Base-by-base conservation (phyloP, 257 asterid species). In the Capsicum chinense region DNA sequence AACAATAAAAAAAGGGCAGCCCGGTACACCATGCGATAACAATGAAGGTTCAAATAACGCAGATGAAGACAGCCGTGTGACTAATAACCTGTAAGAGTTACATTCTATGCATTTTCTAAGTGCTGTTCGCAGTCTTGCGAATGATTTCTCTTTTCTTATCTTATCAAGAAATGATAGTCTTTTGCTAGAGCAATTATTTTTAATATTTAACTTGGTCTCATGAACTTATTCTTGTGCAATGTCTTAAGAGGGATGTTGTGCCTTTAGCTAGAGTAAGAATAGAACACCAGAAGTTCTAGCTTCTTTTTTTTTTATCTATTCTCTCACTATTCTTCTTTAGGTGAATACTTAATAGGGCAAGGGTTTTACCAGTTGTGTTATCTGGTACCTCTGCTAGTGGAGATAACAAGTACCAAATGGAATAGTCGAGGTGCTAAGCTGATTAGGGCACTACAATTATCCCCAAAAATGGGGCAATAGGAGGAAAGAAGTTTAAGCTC, bases 61-160 rank as follows among this genome's bases (percentile, higher is more conserved):
- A 42, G 15, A 39, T 69, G 14, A 69, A 69, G 2, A 39, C 14
- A 69, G 1, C 14, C 8, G 5, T 37, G 79, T 2, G 26, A 2
- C 56, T 1, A 42, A 15, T 69, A 69, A 0, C 33, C 33, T 39
- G 21, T 6, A 8, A 69, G 13, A 21, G 69, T 66, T 33, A 14
- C 74, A 66, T 66, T 66, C 74, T 35, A 66, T 66, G 74, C 42
- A 67, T 67, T 67, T 67, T 35, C 19, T 16, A 67, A 67, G 74
- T 35, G 74, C 8, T 35, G 74, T 35, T 35, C 14, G n/a, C 35
- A 7, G 50, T 35, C 50, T 67, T 67, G 6, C 7, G n/a, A 67
- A 48, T 67, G 50, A 35, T 67, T 67, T 67, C 35, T 47, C 50
- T 35, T 67, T 67, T 35, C 13, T 35, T 15, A 17, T 33, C 21